Evolutionary conservation across 2,329 filamentous ascomycete species (phyloP).

Genomic region (Fusarium marasasianum): DNA sequence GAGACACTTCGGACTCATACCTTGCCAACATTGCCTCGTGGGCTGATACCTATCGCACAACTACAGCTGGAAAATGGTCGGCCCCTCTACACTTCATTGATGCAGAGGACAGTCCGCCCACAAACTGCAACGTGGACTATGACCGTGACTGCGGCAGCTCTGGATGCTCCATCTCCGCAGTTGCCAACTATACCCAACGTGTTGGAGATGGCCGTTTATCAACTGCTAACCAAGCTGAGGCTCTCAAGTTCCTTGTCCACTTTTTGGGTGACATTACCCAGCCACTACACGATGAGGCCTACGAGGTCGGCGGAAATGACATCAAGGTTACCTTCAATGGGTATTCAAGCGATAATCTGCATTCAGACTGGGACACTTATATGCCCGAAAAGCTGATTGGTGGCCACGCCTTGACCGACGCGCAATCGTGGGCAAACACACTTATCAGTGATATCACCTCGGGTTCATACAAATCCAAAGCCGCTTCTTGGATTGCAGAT

Average conservation of each 20-base stretch:
- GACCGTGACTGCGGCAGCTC: background rate
- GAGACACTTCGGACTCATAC: background rate
- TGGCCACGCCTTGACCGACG: background rate
- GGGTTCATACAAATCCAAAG: background rate
- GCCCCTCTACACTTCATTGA: slow-evolving; percentile 1
- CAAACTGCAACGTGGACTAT: slow-evolving; percentile 8
- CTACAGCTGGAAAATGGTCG: background rate
- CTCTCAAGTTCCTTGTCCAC: slow-evolving; percentile 3
- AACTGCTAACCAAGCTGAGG: background rate
- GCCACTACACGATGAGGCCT: background rate
- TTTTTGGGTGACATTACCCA: background rate
- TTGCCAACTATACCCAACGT: slow-evolving; percentile 2
- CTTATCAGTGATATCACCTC: background rate
- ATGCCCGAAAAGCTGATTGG: slow-evolving; percentile 3
- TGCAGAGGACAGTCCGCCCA: slow-evolving; percentile 1
- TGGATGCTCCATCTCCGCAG: slow-evolving; percentile 5
- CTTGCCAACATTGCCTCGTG: slow-evolving; percentile 2
- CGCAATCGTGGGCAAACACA: slow-evolving; percentile 3
- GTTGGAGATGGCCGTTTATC: background rate
- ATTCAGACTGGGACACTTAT: slow-evolving; percentile 3
- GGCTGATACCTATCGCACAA: slow-evolving; percentile 8
- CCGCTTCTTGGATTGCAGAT: background rate
- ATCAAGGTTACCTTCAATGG: slow-evolving; percentile 4
- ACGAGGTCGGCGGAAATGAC: background rate
- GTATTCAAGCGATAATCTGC: background rate